phyloP scores from a whole-genome alignment of 2,329 filamentous ascomycete species.

The Exophiala bonariae region DNA sequence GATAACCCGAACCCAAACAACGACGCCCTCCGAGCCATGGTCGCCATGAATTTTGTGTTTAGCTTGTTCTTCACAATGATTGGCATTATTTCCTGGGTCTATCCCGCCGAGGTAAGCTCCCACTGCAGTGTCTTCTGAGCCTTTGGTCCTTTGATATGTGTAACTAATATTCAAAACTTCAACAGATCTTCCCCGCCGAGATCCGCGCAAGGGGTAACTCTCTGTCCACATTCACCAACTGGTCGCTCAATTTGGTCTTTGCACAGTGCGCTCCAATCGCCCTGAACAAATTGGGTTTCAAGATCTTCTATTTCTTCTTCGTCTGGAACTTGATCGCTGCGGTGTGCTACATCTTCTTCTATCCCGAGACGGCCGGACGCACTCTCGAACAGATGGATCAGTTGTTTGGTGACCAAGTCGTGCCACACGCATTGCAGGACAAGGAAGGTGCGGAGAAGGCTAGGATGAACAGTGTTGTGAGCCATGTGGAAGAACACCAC shows the following conservation, averaged over 20 bases:
- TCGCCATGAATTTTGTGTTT: constrained; percentile 50
- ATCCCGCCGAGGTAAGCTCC: constrained; percentile 34
- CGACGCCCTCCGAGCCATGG: constrained; percentile 42
- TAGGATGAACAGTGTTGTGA: neutral
- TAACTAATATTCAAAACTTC: neutral
- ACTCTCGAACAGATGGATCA: constrained; percentile 35
- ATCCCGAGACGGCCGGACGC: constrained; percentile 31
- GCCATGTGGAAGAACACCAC: neutral
- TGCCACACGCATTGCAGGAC: constrained; percentile 1
- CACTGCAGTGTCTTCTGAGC: too few species aligned
- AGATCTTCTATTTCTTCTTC: constrained; percentile 52
- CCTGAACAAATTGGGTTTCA: constrained; percentile 42
- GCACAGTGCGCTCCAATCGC: constrained; percentile 51
- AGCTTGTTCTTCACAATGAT: constrained; percentile 44
- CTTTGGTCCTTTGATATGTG: neutral
- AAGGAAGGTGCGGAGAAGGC: neutral
- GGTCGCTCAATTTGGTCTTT: constrained; percentile 48
- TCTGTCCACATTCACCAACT: constrained; percentile 46
- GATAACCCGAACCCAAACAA: constrained; percentile 29
- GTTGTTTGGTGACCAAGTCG: constrained; percentile 22
- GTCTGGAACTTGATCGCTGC: constrained; percentile 49
- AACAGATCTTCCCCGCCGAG: constrained; percentile 46
- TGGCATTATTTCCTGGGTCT: constrained; percentile 48
- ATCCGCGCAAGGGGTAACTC: constrained; percentile 43
- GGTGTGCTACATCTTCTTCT: constrained; percentile 33